These are phyloP conservation scores for Cryphonectria naterciae DNA, from an alignment of 2,329 filamentous ascomycete species.

Conservation along the genomic window DNA sequence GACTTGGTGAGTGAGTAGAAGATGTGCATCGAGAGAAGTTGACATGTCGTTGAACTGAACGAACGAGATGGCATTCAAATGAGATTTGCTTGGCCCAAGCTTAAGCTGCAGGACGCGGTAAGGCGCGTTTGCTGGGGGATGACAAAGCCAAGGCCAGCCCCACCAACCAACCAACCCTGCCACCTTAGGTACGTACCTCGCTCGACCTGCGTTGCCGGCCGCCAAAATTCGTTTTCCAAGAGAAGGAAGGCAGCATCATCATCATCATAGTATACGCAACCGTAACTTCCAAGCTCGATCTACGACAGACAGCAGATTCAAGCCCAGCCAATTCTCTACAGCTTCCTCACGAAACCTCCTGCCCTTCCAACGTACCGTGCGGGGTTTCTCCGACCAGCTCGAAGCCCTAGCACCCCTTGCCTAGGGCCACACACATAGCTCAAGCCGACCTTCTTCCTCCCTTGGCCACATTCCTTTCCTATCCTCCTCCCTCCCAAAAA, in stretches of 20 bases:
- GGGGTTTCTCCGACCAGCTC: not conserved
- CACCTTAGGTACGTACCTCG: not conserved
- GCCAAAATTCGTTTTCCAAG: not conserved
- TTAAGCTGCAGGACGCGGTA: not conserved
- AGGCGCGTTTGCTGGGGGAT: not conserved
- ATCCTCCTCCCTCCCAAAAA: not conserved
- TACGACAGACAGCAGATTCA: not conserved
- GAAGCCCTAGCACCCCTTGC: not conserved
- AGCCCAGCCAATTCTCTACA: not conserved
- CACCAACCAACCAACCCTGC: not conserved
- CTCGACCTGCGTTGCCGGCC: conserved; percentile 6
- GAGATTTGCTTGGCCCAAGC: not conserved
- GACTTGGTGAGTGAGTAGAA: not conserved
- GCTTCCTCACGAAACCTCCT: not conserved
- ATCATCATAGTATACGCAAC: not conserved
- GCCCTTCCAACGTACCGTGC: not conserved
- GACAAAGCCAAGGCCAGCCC: not conserved
- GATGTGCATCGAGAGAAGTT: not conserved
- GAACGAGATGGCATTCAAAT: not conserved
- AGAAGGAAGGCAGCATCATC: not conserved
- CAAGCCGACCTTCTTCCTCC: not conserved
- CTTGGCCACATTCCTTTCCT: not conserved
- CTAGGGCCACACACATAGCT: not conserved
- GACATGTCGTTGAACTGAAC: not conserved
- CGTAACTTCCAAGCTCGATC: not conserved